These are phyloP conservation scores for Venustampulla echinocandica DNA, from an alignment of 495 filamentous ascomycete species.

Conservation along the genomic window DNA sequence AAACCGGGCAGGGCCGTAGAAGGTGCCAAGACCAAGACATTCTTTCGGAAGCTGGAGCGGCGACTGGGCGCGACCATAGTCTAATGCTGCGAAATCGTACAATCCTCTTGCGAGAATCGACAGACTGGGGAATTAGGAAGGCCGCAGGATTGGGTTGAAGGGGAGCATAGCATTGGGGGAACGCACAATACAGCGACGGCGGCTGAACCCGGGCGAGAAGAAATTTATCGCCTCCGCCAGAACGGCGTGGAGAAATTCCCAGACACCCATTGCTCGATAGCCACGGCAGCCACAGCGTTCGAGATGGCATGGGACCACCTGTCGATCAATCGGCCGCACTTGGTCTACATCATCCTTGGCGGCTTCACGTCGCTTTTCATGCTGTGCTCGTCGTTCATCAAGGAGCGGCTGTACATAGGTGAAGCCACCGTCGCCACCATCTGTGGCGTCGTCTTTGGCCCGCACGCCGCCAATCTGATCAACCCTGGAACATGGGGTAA, in stretches of 20 bases:
- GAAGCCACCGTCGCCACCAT: constrained; percentile 96
- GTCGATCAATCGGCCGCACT: constrained; percentile 84
- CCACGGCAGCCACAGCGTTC: constrained; percentile 5
- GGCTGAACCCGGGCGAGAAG: no score
- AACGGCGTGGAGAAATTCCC: background rate
- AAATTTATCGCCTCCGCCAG: background rate
- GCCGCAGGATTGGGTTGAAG: constrained; percentile 13
- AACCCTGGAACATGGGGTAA: constrained; percentile 83
- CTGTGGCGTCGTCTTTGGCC: constrained; percentile 95
- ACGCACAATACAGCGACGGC: background rate
- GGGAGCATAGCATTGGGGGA: background rate
- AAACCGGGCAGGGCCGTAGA: background rate
- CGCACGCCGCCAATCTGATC: constrained; percentile 87
- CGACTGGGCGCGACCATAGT: constrained; percentile 43
- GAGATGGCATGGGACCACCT: constrained; percentile 91
- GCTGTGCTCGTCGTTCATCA: constrained; percentile 94
- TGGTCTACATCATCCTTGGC: constrained; percentile 97
- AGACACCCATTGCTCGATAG: background rate
- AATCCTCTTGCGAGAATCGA: constrained; percentile 21
- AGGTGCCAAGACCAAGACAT: background rate
- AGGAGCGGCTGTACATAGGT: constrained; percentile 97
- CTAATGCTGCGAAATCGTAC: constrained; percentile 35
- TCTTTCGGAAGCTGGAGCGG: constrained; percentile 30
- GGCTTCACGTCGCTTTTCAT: constrained; percentile 98
- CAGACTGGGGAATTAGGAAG: constrained; percentile 21